Conservation (phyloP, 768 basidiomycete species). For the Strobilomyces dryophilus region DNA sequence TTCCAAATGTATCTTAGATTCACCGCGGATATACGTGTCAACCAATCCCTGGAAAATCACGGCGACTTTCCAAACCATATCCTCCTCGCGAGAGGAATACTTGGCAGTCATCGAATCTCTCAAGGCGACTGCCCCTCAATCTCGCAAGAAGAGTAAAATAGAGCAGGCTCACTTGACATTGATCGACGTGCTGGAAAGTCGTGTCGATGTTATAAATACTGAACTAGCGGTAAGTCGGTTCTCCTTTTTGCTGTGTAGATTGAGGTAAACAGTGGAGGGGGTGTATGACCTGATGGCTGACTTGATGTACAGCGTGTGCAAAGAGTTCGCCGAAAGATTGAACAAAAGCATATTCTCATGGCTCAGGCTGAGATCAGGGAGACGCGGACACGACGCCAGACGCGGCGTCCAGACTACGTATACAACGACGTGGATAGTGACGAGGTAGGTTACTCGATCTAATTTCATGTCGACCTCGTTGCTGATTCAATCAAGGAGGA, state of each 20-base stretch:
- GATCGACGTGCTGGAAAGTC: conserved; percentile 56
- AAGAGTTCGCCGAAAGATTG: conserved; percentile 63
- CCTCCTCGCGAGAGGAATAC: conserved; percentile 74
- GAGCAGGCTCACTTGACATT: conserved; percentile 61
- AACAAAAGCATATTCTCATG: conserved; percentile 58
- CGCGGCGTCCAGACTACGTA: conserved; percentile 76
- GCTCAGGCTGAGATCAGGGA: conserved; percentile 77
- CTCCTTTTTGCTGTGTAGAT: conserved; percentile 6
- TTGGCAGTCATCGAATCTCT: conserved; percentile 57
- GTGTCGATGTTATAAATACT: conserved; percentile 61
- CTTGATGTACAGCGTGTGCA: conserved; percentile 56
- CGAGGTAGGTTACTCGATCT: conserved; percentile 32
- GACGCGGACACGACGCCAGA: conserved; percentile 72
- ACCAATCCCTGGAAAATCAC: conserved; percentile 90
- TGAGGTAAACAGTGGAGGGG: conserved; percentile 11
- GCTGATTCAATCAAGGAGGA: conserved; percentile 44
- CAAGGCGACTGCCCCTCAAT: conserved; percentile 46
- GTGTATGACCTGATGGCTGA: conserved; percentile 20
- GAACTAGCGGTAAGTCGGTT: conserved; percentile 62
- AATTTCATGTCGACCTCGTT: conserved; percentile 18
- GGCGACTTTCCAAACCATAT: conserved; percentile 67
- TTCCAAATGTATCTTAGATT: conserved; percentile 53
- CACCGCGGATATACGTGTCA: conserved; percentile 77
- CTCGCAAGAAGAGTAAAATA: conserved; percentile 50
- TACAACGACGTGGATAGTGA: conserved; percentile 69